These are phyloP conservation scores for Trichoderma gracile DNA, from an alignment of 2,329 filamentous ascomycete genomes.

Conservation along the genomic window DNA sequence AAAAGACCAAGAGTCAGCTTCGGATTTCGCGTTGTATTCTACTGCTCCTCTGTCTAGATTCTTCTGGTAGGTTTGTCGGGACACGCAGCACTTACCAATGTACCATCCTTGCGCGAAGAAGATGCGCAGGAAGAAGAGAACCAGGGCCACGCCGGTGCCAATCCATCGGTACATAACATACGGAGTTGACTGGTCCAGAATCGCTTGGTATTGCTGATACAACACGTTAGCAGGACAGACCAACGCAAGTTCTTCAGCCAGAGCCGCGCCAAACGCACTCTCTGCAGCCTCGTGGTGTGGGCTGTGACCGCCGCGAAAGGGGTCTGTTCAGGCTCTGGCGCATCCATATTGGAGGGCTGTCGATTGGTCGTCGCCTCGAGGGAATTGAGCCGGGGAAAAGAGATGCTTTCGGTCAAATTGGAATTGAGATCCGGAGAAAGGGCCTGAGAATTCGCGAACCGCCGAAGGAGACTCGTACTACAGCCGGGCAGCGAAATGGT, in stretches of 20 bases:
- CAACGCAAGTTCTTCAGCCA: no score
- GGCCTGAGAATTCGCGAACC: neutral
- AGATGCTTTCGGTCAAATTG: neutral
- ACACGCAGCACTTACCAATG: conserved; percentile 64
- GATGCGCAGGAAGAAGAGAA: conserved; percentile 86
- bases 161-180: conserved; percentile 88
- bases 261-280: conserved; percentile 52
- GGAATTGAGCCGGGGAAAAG: neutral
- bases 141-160: conserved; percentile 72
- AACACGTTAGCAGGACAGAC: conserved; percentile 27
- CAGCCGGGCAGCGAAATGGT: neutral
- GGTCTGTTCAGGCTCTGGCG: conserved; percentile 81
- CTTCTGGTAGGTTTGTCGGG: neutral
- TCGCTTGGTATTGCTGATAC: conserved; percentile 82
- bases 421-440: neutral
- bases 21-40: neutral
- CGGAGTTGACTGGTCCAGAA: conserved; percentile 91
- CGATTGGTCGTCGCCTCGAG: neutral
- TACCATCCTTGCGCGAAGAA: conserved; percentile 97
- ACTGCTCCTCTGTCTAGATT: neutral
- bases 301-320: conserved; percentile 87
- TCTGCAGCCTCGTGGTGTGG: conserved; percentile 74
- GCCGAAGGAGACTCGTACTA: conserved; percentile 5
- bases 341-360: conserved; percentile 65
- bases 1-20: neutral